Evolutionary conservation across 2,329 filamentous ascomycete genomes (phyloP), one percentile per base, ranked within the genome.

Genomic region (Tolypocladium cylindrosporum): DNA sequence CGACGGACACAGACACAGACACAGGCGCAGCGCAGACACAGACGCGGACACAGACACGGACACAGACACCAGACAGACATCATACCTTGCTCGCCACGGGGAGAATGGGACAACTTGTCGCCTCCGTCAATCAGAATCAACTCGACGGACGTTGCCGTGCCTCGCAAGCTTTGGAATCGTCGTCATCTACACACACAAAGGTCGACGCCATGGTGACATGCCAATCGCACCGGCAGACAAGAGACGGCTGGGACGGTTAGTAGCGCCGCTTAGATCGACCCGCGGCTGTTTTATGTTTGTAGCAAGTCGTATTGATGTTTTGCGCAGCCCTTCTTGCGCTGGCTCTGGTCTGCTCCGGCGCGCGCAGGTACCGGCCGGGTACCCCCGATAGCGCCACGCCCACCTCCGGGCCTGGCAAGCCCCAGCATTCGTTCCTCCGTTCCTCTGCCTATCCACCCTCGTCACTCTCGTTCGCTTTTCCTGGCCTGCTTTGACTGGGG

Each of bases 391-490:
- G 48, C 11, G 31, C 31, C 48, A 52, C 48, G 13, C 48, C 48
- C 48, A 27, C 8, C 48, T 31, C 43, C 9, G 16, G 7, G 7
- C 6, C 8, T 13, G 9, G 27, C 51, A 41, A 34, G 21, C 14
- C 50, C 43, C 41, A 55, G 54, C 57, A 50, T 57, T 55, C 37
- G 40, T 54, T 42, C 21, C 48, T 57, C 54, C 58, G 45, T 60
- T 60, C 48, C 57, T 58, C 57, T 41, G 36, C n/a, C 39, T 53
- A 45, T 59, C 43, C 53, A 42, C 55, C 57, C 56, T 41, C 40
- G 27, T 36, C 41, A 16, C 41, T 48, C 54, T 50, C 45, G 27
- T 10, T 31, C 16, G 45, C 45, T 48, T 19, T 13, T 48, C 45
- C 24, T 10, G 34, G 51, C 34, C 34, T 31, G 27, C 27, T 34